Evolutionary conservation across 257 asterid genomes (phyloP).

Genomic region (Ligustrum vulgare): DNA sequence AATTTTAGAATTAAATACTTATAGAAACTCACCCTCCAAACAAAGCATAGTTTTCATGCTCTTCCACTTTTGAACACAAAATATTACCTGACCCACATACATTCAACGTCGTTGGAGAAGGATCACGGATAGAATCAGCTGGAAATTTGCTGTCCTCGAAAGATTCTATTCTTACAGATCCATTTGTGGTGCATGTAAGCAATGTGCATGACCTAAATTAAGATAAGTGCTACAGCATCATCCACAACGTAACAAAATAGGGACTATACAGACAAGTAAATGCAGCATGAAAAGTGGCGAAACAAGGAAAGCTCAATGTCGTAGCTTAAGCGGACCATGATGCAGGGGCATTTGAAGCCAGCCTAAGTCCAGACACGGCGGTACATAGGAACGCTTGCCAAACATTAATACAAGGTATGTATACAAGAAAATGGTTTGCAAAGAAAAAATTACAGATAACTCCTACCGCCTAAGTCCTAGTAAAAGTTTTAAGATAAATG

Average conservation of each 20-base stretch:
- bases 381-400: not conserved
- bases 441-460: not conserved
- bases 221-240: not conserved
- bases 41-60: conserved; percentile 62
- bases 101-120: conserved; percentile 52
- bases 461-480: not conserved
- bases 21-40: conserved; percentile 81
- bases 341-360: not conserved
- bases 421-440: not conserved
- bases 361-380: not conserved
- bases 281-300: not conserved
- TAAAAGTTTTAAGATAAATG: not conserved
- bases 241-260: not conserved
- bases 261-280: not conserved
- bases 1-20: conserved; percentile 4
- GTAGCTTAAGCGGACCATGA: not conserved
- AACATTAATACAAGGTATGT: not conserved
- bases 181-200: conserved; percentile 72
- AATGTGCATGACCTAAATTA: conserved; percentile 59
- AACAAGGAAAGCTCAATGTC: conserved; percentile 1
- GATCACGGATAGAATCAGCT: conserved; percentile 38
- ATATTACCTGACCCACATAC: conserved; percentile 70
- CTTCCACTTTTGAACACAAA: conserved; percentile 66
- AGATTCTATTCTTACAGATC: conserved; percentile 53
- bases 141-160: conserved; percentile 41